These are phyloP conservation scores for Naganishia antarctica DNA, from an alignment of 768 basidiomycete species.

Conservation along the genomic window DNA sequence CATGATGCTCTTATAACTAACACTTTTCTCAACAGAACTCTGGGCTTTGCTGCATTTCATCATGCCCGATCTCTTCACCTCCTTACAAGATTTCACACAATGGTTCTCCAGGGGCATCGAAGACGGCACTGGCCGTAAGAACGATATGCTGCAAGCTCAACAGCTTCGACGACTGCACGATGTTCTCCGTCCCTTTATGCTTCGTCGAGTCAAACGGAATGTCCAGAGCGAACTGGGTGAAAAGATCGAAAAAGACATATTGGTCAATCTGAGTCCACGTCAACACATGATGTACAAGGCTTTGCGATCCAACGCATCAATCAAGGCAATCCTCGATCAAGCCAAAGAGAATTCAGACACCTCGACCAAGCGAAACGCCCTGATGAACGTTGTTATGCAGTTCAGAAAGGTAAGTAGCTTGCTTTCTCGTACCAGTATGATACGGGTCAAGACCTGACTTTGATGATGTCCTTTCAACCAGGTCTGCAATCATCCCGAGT, in stretches of 20 bases:
- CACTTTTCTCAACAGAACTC: constrained; percentile 66
- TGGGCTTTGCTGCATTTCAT: constrained; percentile 99
- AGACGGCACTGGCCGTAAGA: constrained; percentile 77
- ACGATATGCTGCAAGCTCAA: constrained; percentile 85
- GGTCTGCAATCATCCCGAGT: constrained; percentile 97
- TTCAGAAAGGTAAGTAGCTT: constrained; percentile 77
- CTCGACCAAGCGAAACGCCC: constrained; percentile 79
- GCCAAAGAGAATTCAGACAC: constrained; percentile 79
- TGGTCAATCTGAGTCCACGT: constrained; percentile 86
- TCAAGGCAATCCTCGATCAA: constrained; percentile 87
- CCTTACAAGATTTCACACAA: constrained; percentile 97
- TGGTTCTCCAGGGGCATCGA: constrained; percentile 99
- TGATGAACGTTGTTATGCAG: constrained; percentile 99
- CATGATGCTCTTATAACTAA: too few relatives aligned
- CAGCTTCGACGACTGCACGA: constrained; percentile 92
- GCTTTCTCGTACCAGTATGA: not conserved
- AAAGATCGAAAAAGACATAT: constrained; percentile 97
- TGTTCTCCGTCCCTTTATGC: constrained; percentile 99
- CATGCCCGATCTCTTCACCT: constrained; percentile 98
- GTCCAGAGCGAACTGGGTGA: constrained; percentile 99
- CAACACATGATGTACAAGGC: constrained; percentile 86
- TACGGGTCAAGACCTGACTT: not conserved
- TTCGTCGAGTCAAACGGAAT: constrained; percentile 90
- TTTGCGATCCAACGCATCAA: constrained; percentile 84
- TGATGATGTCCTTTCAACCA: constrained; percentile 44